phyloP scores from a whole-genome alignment of 305 asterid genomes.

The Galium porrigens region DNA sequence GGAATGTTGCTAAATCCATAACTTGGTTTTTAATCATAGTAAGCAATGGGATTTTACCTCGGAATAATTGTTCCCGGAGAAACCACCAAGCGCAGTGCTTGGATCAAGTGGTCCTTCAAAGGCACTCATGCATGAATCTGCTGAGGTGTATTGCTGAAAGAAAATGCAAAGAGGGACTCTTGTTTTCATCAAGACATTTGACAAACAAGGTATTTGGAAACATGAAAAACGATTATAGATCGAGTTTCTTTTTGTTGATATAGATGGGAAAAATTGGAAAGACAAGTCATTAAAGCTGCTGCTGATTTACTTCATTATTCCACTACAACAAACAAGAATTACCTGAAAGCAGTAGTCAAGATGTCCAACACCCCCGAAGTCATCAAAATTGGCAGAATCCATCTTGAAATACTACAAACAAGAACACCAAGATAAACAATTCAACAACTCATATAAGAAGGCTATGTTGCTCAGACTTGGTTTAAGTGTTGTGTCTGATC shows the following conservation, averaged over 20 bases:
- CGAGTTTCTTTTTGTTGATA: too few relatives aligned
- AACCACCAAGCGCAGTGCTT: conserved; percentile 93
- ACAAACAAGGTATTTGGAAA: background rate
- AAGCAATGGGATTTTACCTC: conserved; percentile 39
- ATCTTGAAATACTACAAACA: conserved; percentile 73
- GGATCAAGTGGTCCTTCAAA: conserved; percentile 97
- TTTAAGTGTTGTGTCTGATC: too few relatives aligned
- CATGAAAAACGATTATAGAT: too few relatives aligned
- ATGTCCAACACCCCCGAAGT: conserved; percentile 73
- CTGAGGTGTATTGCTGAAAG: conserved; percentile 75
- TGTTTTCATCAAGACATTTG: background rate
- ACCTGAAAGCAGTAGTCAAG: conserved; percentile 89
- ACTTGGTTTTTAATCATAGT: conserved; percentile 9
- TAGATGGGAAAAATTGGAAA: too few relatives aligned
- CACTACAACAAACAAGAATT: conserved; percentile 17
- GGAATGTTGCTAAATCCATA: conserved; percentile 10
- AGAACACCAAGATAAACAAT: background rate
- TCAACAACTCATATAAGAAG: too few relatives aligned
- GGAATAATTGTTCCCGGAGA: conserved; percentile 68
- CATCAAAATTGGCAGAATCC: conserved; percentile 57
- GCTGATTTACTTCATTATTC: conserved; percentile 10
- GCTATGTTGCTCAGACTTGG: too few relatives aligned
- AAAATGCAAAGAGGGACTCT: conserved; percentile 16
- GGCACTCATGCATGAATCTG: conserved; percentile 76
- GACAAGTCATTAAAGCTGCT: background rate